Evolutionary conservation across 306 rosid species (phyloP), one percentile per base, ranked within the genome.

Genomic region (Glycine tomentella): DNA sequence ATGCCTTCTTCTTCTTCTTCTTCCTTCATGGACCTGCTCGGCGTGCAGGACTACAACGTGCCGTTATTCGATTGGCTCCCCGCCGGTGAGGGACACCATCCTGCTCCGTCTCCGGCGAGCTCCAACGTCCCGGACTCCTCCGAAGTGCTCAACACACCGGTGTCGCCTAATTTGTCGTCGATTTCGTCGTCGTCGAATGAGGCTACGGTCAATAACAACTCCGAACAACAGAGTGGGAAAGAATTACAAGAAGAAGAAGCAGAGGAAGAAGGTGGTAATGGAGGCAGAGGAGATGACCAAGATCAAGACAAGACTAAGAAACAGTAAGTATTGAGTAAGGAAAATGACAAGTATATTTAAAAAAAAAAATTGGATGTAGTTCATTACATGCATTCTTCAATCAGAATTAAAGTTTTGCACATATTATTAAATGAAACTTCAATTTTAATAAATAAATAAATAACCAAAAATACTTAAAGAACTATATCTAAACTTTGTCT

Each of bases 161-260:
- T 89, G 0, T 87, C 97, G 1, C 97, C 97, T 0, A 91, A 92
- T 86, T 90, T 92, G 1, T 81, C 83, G 6, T 92, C 98, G 0
- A 81, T 90, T 72, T 91, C 98, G 4, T 92, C 91, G 0, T 92
- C 92, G 0, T 94, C 98, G 0, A 89, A 90, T 51, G 97, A 89
- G 48, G 90, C 75, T 1, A 78, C 79, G 46, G 44, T 10, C 45
- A 52, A 33, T 50, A 77, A 63, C 3, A 62, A 45, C 17, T 79
- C 78, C 8, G 86, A 71, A 8, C 87, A 69, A 1, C 73, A 46
- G 2, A 82, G 78, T 51, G 3, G 16, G 82, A 81, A 25, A 25
- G 31, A 25, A 25, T 25, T 25, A 69, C 10, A 13, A 0, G 72
- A 4, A 0, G 72, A 4, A 3, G 53, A 44, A 77, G 51, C 76